Base-by-base conservation (phyloP, 2,329 filamentous ascomycete species). In the Sarocladium strictum region DNA sequence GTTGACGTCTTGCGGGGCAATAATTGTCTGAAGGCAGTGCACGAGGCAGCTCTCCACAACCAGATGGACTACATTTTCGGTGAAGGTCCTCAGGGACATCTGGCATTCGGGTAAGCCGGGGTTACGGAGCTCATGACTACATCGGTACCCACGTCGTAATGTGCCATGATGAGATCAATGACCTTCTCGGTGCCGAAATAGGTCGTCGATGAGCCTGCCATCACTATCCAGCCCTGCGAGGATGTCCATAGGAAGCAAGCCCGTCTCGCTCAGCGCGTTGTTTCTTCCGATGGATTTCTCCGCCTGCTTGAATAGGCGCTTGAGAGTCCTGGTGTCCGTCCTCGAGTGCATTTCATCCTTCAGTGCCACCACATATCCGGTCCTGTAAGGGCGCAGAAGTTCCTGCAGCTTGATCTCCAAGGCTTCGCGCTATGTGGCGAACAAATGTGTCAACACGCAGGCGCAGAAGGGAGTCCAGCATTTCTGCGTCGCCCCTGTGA, bases 41-140 rank as follows among this genome's bases (percentile, higher is more conserved):
- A 80, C 61, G 1, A 80, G 69, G 45, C 74, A 78, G 29, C 73
- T 74, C 58, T 80, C 77, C 0, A 77, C 65, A 0, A 69, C 76
- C 1, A 79, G 64, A n/a, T 70, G 76, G n/a, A 73, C 66, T 10
- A 80, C 64, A 19, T 77, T 77, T 3, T 80, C 73, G 2, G 73
- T 66, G 49, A 80, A 77, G 0, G 70, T 73, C 14, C 71, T 59
- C 3, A 73, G 64, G 1, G 73, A 71, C 61, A 73, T 70, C 72
- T 76, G 6, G 27, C 15, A 9, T 6, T 12, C n/a, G 17, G 14
- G n/a, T 43, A 12, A 45, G 24, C 19, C 4, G 6, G 26, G 5
- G 11, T 37, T 35, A n/a, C 2, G 29, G 7, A 10, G 19, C 7
- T 12, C 37, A 7, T 41, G 37, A n/a, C n/a, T n/a, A 3, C 10